Conservation (phyloP, 306 rosid genomes). For the Vigna nakashimae region DNA sequence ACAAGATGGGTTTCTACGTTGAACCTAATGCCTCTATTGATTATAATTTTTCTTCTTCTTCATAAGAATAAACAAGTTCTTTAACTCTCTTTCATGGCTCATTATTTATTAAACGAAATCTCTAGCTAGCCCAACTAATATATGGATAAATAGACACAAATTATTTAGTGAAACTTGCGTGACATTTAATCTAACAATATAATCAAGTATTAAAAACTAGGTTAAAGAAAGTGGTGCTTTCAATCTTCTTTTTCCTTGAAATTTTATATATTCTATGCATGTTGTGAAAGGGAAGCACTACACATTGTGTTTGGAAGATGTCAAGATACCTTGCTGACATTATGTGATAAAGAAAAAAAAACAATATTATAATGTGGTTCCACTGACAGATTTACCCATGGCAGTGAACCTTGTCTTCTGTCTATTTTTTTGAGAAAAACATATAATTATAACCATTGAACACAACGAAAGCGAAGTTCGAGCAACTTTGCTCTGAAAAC, state of each 20-base stretch:
- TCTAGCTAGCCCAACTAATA: conserved; percentile 6
- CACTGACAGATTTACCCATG: too few species aligned
- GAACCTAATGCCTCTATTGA: not conserved
- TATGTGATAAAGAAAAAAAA: not conserved
- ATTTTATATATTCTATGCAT: not conserved
- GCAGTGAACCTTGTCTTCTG: not conserved
- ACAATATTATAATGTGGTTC: not conserved
- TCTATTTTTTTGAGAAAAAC: not conserved
- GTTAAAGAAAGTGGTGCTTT: not conserved
- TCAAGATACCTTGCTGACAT: too few species aligned
- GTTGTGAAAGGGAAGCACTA: conserved; percentile 1
- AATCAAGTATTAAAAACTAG: not conserved
- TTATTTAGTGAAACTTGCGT: conserved; percentile 12
- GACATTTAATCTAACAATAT: not conserved
- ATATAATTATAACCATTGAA: not conserved
- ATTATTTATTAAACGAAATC: not conserved
- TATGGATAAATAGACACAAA: not conserved
- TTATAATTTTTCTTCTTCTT: not conserved
- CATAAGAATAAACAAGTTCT: not conserved
- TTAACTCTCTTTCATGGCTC: not conserved
- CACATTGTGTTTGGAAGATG: too few species aligned
- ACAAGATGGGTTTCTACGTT: not conserved
- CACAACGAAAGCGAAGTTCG: not conserved
- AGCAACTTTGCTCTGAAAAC: not conserved
- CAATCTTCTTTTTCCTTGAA: not conserved